Evolutionary conservation across 208 protist genomes (phyloP), one percentile per base, ranked within the genome.

Genomic region (Trypanosoma caninum): DNA sequence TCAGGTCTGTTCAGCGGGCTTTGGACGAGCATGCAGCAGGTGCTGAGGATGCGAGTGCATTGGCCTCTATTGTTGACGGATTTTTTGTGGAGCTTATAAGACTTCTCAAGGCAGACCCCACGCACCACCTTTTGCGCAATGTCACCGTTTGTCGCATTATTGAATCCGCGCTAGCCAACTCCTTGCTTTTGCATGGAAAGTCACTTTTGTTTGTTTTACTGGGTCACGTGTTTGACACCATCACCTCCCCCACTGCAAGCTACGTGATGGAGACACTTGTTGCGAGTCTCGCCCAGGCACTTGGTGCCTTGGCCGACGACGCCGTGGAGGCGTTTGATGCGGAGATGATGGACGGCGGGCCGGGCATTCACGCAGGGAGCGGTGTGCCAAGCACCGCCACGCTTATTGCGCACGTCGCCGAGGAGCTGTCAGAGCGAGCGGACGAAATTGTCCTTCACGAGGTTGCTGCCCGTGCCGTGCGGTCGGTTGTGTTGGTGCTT

Each of bases 31-130:
- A 82, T 31, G 48, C 70, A n/a, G 69, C 67, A 50, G 73, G 74
- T 44, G 60, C 46, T 16, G 80, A 73, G 18, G 85, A 92, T 59
- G 59, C 80, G 3, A 70, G 51, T 11, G 69, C 69, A 22, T 57
- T 92, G 27, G 74, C 74, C 51, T 66, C 72, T 53, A 80, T 93
- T 35, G 80, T 96, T 8, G 89, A 96, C 51, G 84, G 89, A 40
- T 92, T 96, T 65, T 93, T 96, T 70, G 78, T 81, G 1, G 86
- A 96, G 59, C 72, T 96, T 30, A 72, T 93, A 41, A 93, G 89
- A 71, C 69, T 90, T 50, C 77, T 96, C 3, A 72, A 75, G 28
- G 80, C 74, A 0, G 89, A 96, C 66, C 38, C 80, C 23, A 72
- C 75, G 0, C 77, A 93, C 9, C 66, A 89, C 64, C 74, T 96